Evolutionary conservation across 495 filamentous ascomycete species (phyloP), one percentile per base, ranked within the genome.

Genomic region (Neurospora sp.): DNA sequence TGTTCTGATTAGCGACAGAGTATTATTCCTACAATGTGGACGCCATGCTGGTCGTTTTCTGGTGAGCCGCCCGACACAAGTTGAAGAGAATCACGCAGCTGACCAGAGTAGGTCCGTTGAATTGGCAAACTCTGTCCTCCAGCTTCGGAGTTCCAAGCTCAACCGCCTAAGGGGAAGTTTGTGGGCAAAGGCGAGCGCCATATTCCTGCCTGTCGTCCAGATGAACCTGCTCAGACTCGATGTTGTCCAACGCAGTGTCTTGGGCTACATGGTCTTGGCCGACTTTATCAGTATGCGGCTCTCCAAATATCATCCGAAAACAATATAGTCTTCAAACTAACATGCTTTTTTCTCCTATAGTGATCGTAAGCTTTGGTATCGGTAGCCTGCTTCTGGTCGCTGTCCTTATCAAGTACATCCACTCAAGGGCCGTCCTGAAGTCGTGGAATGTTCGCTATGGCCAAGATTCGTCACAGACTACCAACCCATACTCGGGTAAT

Each of bases 21-120:
- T 86, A 83, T 68, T 86, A 85, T 68, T 81, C 77, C 7, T 86
- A 86, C 75, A 86, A 85, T 78, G 82, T 82, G 17, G 82, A 85
- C 71, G 77, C 82, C n/a, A 73, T 85, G 72, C 78, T 84, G 17
- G 79, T 85, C 3, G 73, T 85, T 8, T 86, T 84, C 70, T 86
- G 85, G 81, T 80, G 71, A 38, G 77, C 71, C 61, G 17, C 44
- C 16, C 72, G 31, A 41, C 42, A 72, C 59, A 35, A 73, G 16
- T 70, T n/a, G 14, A 16, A 3, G 53, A 39, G 40, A 40, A n/a
- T 27, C 27, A 22, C 9, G 20, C 3, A 20, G 44, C 40, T 61
- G 20, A 74, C 70, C 37, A 35, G 31, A 59, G 53, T n/a, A 83
- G 82, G 84, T 78, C 84, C 17, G 74, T 82, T 40, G 78, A 81